Evolutionary conservation across 345 rosid species (phyloP), one percentile per base, ranked within the genome.

Genomic region (Eutrema japonicum): DNA sequence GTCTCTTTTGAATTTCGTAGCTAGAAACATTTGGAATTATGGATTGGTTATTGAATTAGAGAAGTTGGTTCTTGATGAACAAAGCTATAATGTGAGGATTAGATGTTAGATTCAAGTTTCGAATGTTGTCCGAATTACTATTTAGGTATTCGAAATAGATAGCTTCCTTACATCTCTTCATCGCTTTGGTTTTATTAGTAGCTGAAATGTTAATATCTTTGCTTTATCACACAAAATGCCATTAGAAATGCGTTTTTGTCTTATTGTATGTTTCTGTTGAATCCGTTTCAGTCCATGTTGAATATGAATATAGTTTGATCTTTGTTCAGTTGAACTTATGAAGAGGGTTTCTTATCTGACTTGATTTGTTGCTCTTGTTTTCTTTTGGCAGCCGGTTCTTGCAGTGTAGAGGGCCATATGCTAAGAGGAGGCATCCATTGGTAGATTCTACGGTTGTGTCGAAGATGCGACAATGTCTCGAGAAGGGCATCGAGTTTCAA

Each of bases 341-440:
- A 1, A 22, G 26, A 22, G 26, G 26, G 26, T 22, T 22, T 22
- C 26, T 22, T 22, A 22, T 22, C 26, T 22, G 26, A 22, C 26
- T 22, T 22, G 33, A 30, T 3, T 30, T 30, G 33, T 30, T 30
- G 26, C 0, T 30, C 5, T 32, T 32, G 6, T 5, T 6, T 32
- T 4, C 6, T 32, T 32, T 32, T 32, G 35, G 55, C 92, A 93
- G 98, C 81, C 93, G 98, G 26, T 93, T 90, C 83, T 82, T 93
- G 84, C 98, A 93, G 69, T 93, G 87, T 77, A 85, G 98, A 84
- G 96, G 98, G n/a, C 96, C 93, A 48, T 90, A 83, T 83, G 93
- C 96, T 18, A 90, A 93, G 74, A 80, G 96, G 74, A 85, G 96
- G 77, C 98, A 93, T 67, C 93, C 98, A 30, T 79, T 81, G 60